phyloP scores from a whole-genome alignment of 768 basidiomycete genomes.

The Leccinum boreale region DNA sequence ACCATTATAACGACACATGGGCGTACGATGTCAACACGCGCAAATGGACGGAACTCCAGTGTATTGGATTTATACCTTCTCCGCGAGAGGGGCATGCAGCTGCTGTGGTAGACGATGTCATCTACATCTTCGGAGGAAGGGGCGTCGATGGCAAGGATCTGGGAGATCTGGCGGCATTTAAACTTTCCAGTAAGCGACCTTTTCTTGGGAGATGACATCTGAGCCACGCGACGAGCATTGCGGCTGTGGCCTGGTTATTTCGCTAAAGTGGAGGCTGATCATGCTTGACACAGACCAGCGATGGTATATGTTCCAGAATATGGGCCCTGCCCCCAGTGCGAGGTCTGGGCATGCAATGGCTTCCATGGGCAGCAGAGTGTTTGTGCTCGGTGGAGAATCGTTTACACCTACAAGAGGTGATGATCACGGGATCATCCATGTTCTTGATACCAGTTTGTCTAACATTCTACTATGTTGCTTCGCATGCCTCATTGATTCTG shows the following conservation, averaged over 20 bases:
- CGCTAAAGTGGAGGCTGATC: constrained; percentile 12
- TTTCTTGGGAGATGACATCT: neutral
- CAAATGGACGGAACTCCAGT: constrained; percentile 88
- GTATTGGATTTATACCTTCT: constrained; percentile 95
- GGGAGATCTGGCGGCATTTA: constrained; percentile 93
- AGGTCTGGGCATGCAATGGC: constrained; percentile 99
- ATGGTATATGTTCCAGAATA: constrained; percentile 99
- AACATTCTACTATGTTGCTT: neutral
- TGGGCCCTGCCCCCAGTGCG: constrained; percentile 93
- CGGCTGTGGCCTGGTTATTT: neutral
- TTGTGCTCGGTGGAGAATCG: constrained; percentile 94
- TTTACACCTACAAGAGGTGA: constrained; percentile 70
- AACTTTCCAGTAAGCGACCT: constrained; percentile 80
- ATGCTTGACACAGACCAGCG: constrained; percentile 65
- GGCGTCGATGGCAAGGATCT: constrained; percentile 97
- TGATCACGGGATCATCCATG: constrained; percentile 79
- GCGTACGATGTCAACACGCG: constrained; percentile 78
- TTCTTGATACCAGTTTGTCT: constrained; percentile 89
- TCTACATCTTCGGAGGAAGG: constrained; percentile 96
- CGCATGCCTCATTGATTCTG: constrained; percentile 2
- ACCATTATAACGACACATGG: constrained; percentile 99
- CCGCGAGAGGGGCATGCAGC: constrained; percentile 97
- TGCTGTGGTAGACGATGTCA: constrained; percentile 93
- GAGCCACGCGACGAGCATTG: neutral
- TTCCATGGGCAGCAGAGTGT: constrained; percentile 80